Evolutionary conservation across 2,329 filamentous ascomycete genomes (phyloP).

Genomic region (Diaporthe citrichinensis): DNA sequence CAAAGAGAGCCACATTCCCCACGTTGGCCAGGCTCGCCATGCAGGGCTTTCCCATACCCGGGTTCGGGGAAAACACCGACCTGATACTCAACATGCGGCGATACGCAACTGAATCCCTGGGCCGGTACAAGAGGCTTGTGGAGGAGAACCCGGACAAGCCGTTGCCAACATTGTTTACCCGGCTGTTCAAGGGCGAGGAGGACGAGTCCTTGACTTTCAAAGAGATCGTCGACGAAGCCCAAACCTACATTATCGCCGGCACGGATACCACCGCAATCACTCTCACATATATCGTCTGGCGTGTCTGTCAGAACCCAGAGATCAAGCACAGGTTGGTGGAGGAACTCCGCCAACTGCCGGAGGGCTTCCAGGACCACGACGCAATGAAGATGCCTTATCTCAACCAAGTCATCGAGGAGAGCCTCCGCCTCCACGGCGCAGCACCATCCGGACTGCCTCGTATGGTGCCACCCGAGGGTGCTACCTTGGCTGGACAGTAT

Average conservation of each 20-base stretch:
- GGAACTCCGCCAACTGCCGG: conserved; percentile 53
- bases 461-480: conserved; percentile 56
- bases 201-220: conserved; percentile 44
- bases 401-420: conserved; percentile 60
- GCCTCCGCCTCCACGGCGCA: conserved; percentile 59
- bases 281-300: conserved; percentile 63
- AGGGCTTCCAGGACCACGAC: conserved; percentile 49
- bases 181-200: conserved; percentile 54
- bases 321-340: conserved; percentile 51
- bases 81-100: not conserved
- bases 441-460: conserved; percentile 58
- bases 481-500: conserved; percentile 54
- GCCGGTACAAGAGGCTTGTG: conserved; percentile 26
- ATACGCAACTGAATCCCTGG: conserved; percentile 17
- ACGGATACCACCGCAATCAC: conserved; percentile 66
- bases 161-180: conserved; percentile 54
- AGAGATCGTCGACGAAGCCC: conserved; percentile 58
- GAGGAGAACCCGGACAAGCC: conserved; percentile 25
- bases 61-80: conserved; percentile 25
- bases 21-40: conserved; percentile 41
- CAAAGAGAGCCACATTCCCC: conserved; percentile 49
- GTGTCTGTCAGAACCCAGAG: conserved; percentile 49
- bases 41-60: conserved; percentile 33
- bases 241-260: conserved; percentile 63
- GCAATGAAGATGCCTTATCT: conserved; percentile 57